A percentile compares a stretch with the other conserved stretches of the same genome.
These are phyloP conservation scores for Xanthoconium stramineum DNA, from an alignment of 768 basidiomycete genomes.

Conservation along the genomic window DNA sequence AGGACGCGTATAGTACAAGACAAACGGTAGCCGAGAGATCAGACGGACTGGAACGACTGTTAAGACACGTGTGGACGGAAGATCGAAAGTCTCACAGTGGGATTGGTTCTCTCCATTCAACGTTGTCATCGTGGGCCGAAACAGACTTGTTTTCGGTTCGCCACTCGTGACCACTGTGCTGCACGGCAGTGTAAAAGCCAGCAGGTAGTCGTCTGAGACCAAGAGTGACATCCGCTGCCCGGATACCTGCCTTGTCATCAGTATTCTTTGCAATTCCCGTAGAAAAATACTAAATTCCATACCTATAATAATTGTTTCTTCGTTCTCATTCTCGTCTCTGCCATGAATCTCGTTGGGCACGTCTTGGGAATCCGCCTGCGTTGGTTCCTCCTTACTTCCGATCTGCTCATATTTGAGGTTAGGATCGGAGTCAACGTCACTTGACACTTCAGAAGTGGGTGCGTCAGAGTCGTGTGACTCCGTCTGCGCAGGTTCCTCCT, in stretches of 20 bases:
- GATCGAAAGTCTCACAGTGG: background rate
- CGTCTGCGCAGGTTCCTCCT: too few relatives aligned
- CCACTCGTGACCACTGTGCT: background rate
- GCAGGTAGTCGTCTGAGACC: background rate
- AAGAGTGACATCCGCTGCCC: background rate
- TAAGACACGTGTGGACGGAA: background rate
- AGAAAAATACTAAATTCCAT: background rate
- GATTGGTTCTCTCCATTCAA: background rate
- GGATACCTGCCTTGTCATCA: background rate
- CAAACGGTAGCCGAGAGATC: background rate
- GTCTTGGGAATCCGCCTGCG: background rate
- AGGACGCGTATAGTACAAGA: background rate
- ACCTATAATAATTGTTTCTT: background rate
- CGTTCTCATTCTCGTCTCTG: too few relatives aligned
- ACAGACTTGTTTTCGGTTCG: background rate
- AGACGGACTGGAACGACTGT: background rate
- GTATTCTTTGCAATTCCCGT: too few relatives aligned
- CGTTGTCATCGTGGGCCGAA: background rate
- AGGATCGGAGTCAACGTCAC: too few relatives aligned
- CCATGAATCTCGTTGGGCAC: background rate
- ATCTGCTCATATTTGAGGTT: too few relatives aligned
- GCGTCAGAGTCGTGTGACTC: too few relatives aligned
- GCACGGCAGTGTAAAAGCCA: background rate
- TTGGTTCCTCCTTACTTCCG: too few relatives aligned
- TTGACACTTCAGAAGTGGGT: too few relatives aligned